A percentile compares a stretch with the other conserved stretches of the same genome.
Evolutionary conservation across 2,329 filamentous ascomycete species (phyloP).

Genomic region (Calonectria hawksworthii): DNA sequence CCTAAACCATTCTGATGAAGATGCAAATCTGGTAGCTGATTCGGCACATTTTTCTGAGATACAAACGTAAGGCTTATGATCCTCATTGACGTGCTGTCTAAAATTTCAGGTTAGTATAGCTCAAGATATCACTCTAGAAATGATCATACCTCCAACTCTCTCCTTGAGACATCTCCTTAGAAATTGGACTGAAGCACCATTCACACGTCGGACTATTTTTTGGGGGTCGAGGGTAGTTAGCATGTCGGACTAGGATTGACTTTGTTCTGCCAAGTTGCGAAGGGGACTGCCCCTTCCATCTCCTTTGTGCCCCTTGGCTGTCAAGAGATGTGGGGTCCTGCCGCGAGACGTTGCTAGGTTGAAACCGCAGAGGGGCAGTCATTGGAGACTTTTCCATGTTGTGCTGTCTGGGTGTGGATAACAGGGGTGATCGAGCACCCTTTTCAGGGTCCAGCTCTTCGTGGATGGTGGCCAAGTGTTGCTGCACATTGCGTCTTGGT

Average conservation of each 20-base stretch:
- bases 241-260: neutral
- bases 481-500: neutral
- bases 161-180: neutral
- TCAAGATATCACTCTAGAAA: too few species aligned
- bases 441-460: neutral
- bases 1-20: conserved; percentile 16
- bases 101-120: neutral
- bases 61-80: conserved; percentile 4
- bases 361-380: neutral
- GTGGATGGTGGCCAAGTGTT: neutral
- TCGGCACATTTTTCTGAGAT: conserved; percentile 27
- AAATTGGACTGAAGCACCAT: neutral
- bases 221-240: neutral
- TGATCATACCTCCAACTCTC: neutral
- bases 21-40: conserved; percentile 9
- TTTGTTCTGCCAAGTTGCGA: neutral
- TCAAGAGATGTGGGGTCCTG: neutral
- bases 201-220: neutral
- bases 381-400: neutral
- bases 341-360: neutral
- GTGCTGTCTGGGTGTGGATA: neutral
- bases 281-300: neutral
- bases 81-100: conserved; percentile 8
- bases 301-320: neutral
- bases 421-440: neutral